Percentiles rank a stretch among this genome's conserved stretches.
Conservation (phyloP, 2,329 filamentous ascomycete genomes). For the Sporothrix humicola region DNA sequence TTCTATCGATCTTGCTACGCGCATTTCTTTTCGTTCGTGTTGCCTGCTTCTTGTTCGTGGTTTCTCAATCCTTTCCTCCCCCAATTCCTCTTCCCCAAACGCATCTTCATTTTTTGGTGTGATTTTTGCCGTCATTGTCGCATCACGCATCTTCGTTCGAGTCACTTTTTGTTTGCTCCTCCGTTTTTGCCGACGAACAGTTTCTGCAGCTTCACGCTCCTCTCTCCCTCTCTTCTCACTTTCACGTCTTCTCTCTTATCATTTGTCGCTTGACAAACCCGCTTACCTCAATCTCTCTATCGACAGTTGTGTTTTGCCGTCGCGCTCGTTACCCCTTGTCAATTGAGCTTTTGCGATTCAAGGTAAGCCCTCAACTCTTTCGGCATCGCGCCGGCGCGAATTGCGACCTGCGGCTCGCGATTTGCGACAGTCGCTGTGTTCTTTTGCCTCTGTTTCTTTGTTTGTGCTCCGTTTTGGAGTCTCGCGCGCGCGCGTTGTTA, state of each 20-base stretch:
- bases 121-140: constrained; percentile 29
- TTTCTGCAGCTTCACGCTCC: not conserved
- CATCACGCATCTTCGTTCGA: constrained; percentile 30
- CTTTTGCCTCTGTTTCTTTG: not conserved
- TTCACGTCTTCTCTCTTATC: not conserved
- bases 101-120: constrained; percentile 30
- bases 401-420: not conserved
- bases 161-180: constrained; percentile 23
- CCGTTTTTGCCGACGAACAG: constrained; percentile 20
- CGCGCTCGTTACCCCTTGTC: constrained; percentile 8
- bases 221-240: not conserved
- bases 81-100: not conserved
- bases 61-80: constrained; percentile 25
- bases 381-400: not conserved
- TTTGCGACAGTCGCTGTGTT: not conserved
- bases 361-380: not conserved
- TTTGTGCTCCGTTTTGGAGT: not conserved
- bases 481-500: not conserved
- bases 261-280: not conserved
- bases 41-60: constrained; percentile 31
- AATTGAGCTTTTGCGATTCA: constrained; percentile 18
- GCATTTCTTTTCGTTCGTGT: constrained; percentile 31
- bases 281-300: constrained; percentile 13
- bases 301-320: constrained; percentile 19
- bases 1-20: constrained; percentile 24